Evolutionary conservation across 2,329 filamentous ascomycete species (phyloP).

Genomic region (Diaporthe citri): DNA sequence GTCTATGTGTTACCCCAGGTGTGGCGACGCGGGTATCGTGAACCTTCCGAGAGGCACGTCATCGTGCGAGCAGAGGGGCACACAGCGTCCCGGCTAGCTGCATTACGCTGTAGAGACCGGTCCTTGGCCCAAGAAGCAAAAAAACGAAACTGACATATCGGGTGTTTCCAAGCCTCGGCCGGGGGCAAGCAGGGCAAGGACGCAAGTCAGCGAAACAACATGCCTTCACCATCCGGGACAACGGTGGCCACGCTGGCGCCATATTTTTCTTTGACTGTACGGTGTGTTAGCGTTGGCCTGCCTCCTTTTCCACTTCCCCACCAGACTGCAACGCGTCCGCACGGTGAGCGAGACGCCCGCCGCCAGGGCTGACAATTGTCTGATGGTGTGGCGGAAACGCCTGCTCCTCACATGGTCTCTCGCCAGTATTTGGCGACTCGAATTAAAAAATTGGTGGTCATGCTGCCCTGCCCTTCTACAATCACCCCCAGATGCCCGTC

Average conservation of each 20-base stretch:
- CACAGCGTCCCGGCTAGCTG: constrained; percentile 8
- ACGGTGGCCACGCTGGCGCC: constrained; percentile 2
- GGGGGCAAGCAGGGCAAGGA: not conserved
- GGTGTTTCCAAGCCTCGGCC: not conserved
- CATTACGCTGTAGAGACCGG: not conserved
- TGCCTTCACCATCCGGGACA: not conserved
- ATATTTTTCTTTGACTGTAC: not conserved
- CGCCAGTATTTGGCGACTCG: not conserved
- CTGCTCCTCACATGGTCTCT: not conserved
- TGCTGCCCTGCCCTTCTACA: constrained; percentile 28
- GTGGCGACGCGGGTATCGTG: constrained; percentile 12
- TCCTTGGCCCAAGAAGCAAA: not conserved
- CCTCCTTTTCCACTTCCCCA: constrained; percentile 18
- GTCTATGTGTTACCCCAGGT: constrained; percentile 11
- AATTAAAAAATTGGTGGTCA: constrained; percentile 23
- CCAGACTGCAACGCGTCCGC: constrained; percentile 27
- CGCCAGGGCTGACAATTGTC: constrained; percentile 16
- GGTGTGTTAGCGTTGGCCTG: constrained; percentile 6
- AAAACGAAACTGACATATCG: constrained; percentile 1
- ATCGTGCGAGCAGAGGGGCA: constrained; percentile 20
- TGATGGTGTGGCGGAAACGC: constrained; percentile 17
- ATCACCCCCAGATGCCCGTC: constrained; percentile 31
- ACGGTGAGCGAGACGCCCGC: constrained; percentile 13
- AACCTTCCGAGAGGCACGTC: constrained; percentile 22
- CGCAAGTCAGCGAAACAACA: not conserved